These are phyloP conservation scores for Monosporascus sp. DNA, from an alignment of 2,329 filamentous ascomycete species.

Conservation along the genomic window DNA sequence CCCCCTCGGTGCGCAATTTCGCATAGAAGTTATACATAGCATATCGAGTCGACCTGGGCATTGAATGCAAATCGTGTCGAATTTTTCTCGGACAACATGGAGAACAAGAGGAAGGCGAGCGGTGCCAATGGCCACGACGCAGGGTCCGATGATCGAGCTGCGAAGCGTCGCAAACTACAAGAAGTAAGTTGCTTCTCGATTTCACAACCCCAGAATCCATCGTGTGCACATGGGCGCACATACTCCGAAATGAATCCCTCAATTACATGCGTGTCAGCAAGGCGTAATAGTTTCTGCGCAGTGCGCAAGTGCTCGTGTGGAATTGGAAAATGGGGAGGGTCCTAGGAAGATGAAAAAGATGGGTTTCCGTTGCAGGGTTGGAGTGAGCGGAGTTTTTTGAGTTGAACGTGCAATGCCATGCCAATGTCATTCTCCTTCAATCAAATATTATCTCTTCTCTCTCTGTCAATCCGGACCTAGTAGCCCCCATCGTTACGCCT, in stretches of 20 bases:
- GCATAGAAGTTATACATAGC: no score
- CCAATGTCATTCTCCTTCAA: slow-evolving; percentile 5
- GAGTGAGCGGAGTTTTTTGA: neutral
- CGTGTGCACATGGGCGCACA: no score
- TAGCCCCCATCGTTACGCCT: no score
- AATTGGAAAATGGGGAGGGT: no score
- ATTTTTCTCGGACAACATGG: slow-evolving; percentile 35
- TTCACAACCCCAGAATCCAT: no score
- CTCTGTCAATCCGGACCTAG: neutral
- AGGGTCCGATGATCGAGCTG: slow-evolving; percentile 44
- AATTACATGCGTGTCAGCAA: no score
- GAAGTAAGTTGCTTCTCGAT: slow-evolving; percentile 33
- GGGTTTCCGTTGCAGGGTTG: slow-evolving; percentile 4
- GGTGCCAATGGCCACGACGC: slow-evolving; percentile 36
- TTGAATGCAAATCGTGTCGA: slow-evolving; percentile 8
- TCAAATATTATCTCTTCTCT: neutral
- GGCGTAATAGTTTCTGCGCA: no score
- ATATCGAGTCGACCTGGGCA: slow-evolving; percentile 3
- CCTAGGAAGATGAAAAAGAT: neutral
- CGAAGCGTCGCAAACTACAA: slow-evolving; percentile 50
- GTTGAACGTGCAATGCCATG: slow-evolving; percentile 8
- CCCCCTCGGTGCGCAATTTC: no score
- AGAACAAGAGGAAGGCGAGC: slow-evolving; percentile 51
- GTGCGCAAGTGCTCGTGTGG: no score
- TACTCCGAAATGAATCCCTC: no score